These are phyloP conservation scores for Hypoxylon sp. DNA, from an alignment of 2,329 filamentous ascomycete species.

Conservation along the genomic window DNA sequence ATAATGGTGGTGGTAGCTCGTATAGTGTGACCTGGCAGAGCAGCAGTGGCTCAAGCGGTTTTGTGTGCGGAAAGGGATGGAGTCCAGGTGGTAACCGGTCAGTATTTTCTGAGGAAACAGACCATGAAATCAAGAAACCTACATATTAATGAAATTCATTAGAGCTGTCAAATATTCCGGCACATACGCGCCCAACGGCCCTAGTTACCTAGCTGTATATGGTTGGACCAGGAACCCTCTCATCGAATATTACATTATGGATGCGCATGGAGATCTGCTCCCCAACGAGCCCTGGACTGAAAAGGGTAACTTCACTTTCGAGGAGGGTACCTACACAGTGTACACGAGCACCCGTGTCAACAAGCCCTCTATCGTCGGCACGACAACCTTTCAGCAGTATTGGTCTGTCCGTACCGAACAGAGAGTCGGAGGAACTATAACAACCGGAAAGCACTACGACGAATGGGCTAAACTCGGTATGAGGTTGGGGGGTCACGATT, in stretches of 20 bases:
- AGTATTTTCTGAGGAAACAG: neutral
- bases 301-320: constrained; percentile 64
- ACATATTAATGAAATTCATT: constrained; percentile 7
- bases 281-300: constrained; percentile 61
- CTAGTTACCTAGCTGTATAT: constrained; percentile 67
- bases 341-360: constrained; percentile 63
- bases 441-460: constrained; percentile 65
- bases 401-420: constrained; percentile 63
- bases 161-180: constrained; percentile 55
- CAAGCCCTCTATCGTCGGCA: constrained; percentile 67
- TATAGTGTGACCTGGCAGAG: constrained; percentile 41
- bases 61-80: constrained; percentile 42
- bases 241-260: constrained; percentile 71
- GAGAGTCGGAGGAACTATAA: constrained; percentile 66
- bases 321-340: constrained; percentile 67
- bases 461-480: constrained; percentile 65
- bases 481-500: constrained; percentile 64
- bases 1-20: constrained; percentile 33
- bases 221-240: constrained; percentile 59
- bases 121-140: neutral
- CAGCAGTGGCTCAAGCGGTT: constrained; percentile 37
- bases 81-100: constrained; percentile 38
- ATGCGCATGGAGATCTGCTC: constrained; percentile 64
- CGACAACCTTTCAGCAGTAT: constrained; percentile 67
- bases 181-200: constrained; percentile 55